These are phyloP conservation scores for Conidiobolus incongruus DNA, from an alignment of 371 early-diverging fungal species.

Conservation along the genomic window DNA sequence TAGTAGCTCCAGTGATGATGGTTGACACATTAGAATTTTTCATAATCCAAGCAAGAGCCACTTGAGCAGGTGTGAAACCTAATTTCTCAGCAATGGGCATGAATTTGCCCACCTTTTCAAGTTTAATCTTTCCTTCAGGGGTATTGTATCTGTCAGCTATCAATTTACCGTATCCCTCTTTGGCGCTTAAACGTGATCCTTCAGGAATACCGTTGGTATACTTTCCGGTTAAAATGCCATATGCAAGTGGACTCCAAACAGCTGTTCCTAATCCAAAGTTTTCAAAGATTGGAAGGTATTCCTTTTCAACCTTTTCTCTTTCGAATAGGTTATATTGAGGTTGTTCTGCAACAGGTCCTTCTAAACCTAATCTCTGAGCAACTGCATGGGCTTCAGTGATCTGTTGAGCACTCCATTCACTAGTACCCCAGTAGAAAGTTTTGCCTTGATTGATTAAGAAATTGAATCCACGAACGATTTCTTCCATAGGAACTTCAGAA, in stretches of 20 bases:
- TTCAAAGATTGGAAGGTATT: too few species aligned
- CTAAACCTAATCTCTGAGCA: slow-evolving; percentile 35
- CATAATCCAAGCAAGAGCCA: slow-evolving; percentile 65
- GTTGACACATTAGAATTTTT: slow-evolving; percentile 21
- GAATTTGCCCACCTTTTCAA: slow-evolving; percentile 18
- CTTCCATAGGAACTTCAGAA: too few species aligned
- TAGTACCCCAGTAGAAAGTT: slow-evolving; percentile 62
- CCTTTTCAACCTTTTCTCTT: too few species aligned
- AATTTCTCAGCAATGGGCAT: slow-evolving; percentile 23
- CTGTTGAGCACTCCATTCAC: slow-evolving; percentile 66
- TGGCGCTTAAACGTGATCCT: slow-evolving; percentile 38
- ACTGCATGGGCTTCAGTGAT: slow-evolving; percentile 56
- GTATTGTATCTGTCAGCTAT: too few species aligned
- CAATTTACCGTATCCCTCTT: slow-evolving; percentile 33
- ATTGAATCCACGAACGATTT: too few species aligned
- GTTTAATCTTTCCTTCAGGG: too few species aligned
- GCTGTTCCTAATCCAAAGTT: too few species aligned
- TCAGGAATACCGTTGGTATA: slow-evolving; percentile 51
- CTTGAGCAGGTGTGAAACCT: slow-evolving; percentile 40
- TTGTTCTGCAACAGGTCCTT: slow-evolving; percentile 50
- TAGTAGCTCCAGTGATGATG: slow-evolving; percentile 28
- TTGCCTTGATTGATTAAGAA: too few species aligned
- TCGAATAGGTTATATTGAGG: too few species aligned
- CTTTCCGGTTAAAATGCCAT: slow-evolving; percentile 53
- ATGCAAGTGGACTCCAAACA: slow-evolving; percentile 62